phyloP scores from a whole-genome alignment of 257 asterid genomes.

The Marsdenia floribunda region DNA sequence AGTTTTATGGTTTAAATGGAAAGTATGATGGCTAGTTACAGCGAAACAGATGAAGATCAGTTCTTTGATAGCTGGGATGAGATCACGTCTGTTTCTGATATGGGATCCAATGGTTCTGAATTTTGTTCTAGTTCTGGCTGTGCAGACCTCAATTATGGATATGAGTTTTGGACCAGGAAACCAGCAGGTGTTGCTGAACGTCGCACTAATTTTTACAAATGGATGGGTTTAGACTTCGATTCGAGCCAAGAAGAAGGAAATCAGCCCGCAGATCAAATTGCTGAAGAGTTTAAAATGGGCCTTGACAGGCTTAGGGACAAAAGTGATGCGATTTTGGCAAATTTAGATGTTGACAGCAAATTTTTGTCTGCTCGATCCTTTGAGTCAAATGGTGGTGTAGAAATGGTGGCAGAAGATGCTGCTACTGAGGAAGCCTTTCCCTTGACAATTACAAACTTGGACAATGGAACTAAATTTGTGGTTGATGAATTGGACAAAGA shows the following conservation, averaged over 20 bases:
- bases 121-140: slow-evolving; percentile 31
- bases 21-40: slow-evolving; percentile 36
- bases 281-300: slow-evolving; percentile 18
- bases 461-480: slow-evolving; percentile 46
- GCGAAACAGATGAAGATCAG: slow-evolving; percentile 42
- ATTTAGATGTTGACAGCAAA: slow-evolving; percentile 37
- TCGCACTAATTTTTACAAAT: slow-evolving; percentile 50
- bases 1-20: not conserved
- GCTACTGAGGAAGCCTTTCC: slow-evolving; percentile 23
- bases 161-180: slow-evolving; percentile 64
- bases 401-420: slow-evolving; percentile 28
- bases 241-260: slow-evolving; percentile 20
- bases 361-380: slow-evolving; percentile 41
- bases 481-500: slow-evolving; percentile 39
- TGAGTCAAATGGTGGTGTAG: slow-evolving; percentile 23
- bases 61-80: slow-evolving; percentile 63
- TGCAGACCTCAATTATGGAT: slow-evolving; percentile 40
- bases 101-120: slow-evolving; percentile 46
- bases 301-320: slow-evolving; percentile 34
- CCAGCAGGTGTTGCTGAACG: slow-evolving; percentile 62
- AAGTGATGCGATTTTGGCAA: slow-evolving; percentile 38
- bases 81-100: slow-evolving; percentile 39
- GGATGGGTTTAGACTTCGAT: slow-evolving; percentile 61
- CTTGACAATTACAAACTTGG: slow-evolving; percentile 43
- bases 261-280: slow-evolving; percentile 24